A percentile compares a stretch with the other conserved stretches of the same genome.
phyloP scores from a whole-genome alignment of 1,284 basidiomycete genomes.

The Ustilago shanxiensis region DNA sequence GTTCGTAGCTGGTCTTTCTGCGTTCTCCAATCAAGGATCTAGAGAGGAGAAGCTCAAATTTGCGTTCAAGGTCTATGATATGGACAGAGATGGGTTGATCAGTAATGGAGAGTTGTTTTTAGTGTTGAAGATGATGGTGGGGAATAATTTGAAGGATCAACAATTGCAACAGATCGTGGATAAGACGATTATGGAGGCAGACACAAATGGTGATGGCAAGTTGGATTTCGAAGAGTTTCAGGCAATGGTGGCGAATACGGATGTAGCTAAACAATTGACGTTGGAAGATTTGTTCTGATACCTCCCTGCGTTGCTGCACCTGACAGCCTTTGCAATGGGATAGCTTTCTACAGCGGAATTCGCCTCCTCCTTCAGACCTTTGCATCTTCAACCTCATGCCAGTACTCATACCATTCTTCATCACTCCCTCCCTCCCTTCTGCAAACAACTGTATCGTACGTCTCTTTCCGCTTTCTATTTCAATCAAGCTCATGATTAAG shows the following conservation, averaged over 20 bases:
- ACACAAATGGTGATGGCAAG: conserved; percentile 96
- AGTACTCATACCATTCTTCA: too few species aligned
- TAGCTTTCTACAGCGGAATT: too few species aligned
- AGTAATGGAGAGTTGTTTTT: conserved; percentile 99
- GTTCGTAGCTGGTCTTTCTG: conserved; percentile 95
- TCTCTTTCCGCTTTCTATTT: background rate
- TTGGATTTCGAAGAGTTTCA: conserved; percentile 97
- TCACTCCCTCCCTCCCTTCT: too few species aligned
- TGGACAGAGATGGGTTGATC: conserved; percentile 96
- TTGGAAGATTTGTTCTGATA: conserved; percentile 76
- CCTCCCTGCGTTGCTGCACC: too few species aligned
- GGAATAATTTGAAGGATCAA: conserved; percentile 98
- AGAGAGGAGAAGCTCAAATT: conserved; percentile 96
- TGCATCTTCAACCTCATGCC: too few species aligned
- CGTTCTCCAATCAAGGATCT: conserved; percentile 94
- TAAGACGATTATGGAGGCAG: conserved; percentile 99
- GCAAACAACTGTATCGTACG: conserved; percentile 5
- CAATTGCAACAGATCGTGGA: conserved; percentile 99
- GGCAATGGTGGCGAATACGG: conserved; percentile 96
- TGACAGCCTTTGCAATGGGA: too few species aligned
- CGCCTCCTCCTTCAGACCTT: too few species aligned
- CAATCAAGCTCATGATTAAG: background rate
- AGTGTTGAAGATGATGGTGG: conserved; percentile 99
- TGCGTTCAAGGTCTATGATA: conserved; percentile 98
- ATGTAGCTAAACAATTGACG: conserved; percentile 98